These are phyloP conservation scores for Penicillium fuscoglaucum DNA, from an alignment of 2,329 filamentous ascomycete species.

Conservation along the genomic window DNA sequence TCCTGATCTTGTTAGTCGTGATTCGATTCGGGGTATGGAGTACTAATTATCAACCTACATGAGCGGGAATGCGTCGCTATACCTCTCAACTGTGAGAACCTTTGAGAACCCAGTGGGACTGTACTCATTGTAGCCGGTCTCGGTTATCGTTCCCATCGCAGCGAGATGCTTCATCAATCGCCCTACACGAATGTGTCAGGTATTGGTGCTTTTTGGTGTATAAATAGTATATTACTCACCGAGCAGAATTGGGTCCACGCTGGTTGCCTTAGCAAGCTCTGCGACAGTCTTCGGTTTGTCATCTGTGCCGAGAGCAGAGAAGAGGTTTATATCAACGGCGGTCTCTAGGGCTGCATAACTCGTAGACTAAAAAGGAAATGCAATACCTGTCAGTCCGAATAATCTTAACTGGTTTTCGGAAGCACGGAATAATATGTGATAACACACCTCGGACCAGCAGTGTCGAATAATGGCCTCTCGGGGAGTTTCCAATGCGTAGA, in stretches of 20 bases:
- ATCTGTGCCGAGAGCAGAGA: constrained; percentile 2
- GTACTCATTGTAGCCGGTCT: constrained; percentile 34
- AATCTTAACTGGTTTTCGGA: neutral
- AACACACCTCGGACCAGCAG: constrained; percentile 43
- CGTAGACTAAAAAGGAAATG: neutral
- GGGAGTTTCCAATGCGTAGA: constrained; percentile 45
- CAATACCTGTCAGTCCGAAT: neutral
- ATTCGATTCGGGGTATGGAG: neutral
- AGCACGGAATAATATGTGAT: neutral
- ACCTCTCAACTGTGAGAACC: neutral
- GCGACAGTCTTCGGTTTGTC: neutral
- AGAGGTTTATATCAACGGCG: neutral
- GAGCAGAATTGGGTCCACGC: neutral
- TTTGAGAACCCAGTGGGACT: constrained; percentile 31
- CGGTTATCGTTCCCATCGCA: constrained; percentile 34
- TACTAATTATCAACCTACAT: neutral
- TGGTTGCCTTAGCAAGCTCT: neutral
- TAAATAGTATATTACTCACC: neutral
- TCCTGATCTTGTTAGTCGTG: neutral
- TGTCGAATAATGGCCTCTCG: constrained; percentile 52
- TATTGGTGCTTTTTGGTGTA: neutral
- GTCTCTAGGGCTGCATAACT: constrained; percentile 2
- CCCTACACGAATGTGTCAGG: constrained; percentile 5
- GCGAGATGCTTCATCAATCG: constrained; percentile 37
- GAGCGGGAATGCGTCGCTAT: neutral